phyloP scores from a whole-genome alignment of 768 basidiomycete species.

The Auricularia sp. region DNA sequence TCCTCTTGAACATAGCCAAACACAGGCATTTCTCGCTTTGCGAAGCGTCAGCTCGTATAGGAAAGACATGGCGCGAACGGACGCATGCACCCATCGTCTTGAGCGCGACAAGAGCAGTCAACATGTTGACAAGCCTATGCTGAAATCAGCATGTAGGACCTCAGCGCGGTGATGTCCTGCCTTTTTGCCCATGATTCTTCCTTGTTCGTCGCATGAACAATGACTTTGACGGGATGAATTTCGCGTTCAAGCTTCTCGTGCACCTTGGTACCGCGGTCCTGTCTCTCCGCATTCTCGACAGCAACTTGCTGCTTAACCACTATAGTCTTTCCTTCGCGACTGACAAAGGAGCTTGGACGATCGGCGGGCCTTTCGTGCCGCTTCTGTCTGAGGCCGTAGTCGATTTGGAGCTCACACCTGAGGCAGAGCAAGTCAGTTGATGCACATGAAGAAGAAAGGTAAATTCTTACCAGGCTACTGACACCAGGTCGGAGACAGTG shows the following conservation, averaged over 20 bases:
- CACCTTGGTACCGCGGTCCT: constrained; percentile 50
- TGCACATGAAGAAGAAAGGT: neutral
- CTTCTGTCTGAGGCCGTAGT: constrained; percentile 59
- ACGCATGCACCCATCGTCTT: constrained; percentile 41
- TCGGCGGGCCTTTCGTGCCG: constrained; percentile 22
- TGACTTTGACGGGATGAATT: constrained; percentile 46
- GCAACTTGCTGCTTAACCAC: constrained; percentile 40
- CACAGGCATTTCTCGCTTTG: constrained; percentile 74
- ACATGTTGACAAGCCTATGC: constrained; percentile 61
- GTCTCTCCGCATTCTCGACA: constrained; percentile 41
- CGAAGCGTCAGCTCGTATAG: neutral
- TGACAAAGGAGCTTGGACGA: constrained; percentile 48
- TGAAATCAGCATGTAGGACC: neutral
- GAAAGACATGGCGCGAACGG: constrained; percentile 10
- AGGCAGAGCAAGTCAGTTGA: neutral
- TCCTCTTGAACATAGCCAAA: constrained; percentile 62
- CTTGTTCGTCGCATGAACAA: constrained; percentile 37
- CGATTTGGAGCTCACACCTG: constrained; percentile 76
- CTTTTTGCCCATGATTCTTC: constrained; percentile 75
- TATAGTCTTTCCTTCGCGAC: constrained; percentile 52
- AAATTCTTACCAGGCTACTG: neutral
- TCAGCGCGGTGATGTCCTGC: constrained; percentile 27
- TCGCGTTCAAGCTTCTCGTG: constrained; percentile 74
- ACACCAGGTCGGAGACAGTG: neutral
- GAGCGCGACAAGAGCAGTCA: constrained; percentile 52